Base-by-base conservation (phyloP, 352 stramenopile genomes). In the Phytopythium sindhum region DNA sequence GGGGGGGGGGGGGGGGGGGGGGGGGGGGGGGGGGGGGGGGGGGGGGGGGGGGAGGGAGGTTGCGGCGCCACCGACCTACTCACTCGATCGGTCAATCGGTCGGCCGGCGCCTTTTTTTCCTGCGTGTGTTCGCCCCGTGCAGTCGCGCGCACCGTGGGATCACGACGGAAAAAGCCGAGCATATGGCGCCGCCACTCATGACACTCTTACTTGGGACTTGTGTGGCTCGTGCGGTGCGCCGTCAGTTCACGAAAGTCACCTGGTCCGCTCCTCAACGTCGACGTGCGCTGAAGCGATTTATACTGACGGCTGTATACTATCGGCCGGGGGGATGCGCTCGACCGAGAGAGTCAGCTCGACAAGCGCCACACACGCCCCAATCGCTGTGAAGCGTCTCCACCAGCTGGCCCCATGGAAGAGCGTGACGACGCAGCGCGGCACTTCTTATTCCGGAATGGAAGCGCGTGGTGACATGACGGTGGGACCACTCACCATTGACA, bases 61-160 rank as follows among this genome's bases (percentile, higher is more conserved):
- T n/a, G n/a, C n/a, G n/a, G n/a, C n/a, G n/a, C n/a, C n/a, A n/a
- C n/a, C n/a, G n/a, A n/a, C n/a, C n/a, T n/a, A n/a, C n/a, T n/a
- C n/a, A n/a, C n/a, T n/a, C n/a, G n/a, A n/a, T n/a, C n/a, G n/a
- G n/a, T 47, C 41, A 8, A 21, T 47, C 10, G 15, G n/a, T 45
- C 14, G 39, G 14, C 11, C 21, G 42, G 42, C 10, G 42, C 42
- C 21, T 48, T 48, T 48, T 26, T 48, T 24, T 26, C 21, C 19
- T 26, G 21, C 39, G 39, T 26, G 42, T 23, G 21, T 26, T 48
- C n/a, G 42, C 19, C 7, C 42, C 42, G 21, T n/a, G 47, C 45
- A 11, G 47, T 54, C 47, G 47, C 47, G 42, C 19, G 47, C 47
- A 54, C 47, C 47, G 47, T 54, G 47, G 47, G 24, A 54, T 35